These are phyloP conservation scores for Lycium ferocissimum DNA, from an alignment of 257 asterid genomes.

Conservation along the genomic window DNA sequence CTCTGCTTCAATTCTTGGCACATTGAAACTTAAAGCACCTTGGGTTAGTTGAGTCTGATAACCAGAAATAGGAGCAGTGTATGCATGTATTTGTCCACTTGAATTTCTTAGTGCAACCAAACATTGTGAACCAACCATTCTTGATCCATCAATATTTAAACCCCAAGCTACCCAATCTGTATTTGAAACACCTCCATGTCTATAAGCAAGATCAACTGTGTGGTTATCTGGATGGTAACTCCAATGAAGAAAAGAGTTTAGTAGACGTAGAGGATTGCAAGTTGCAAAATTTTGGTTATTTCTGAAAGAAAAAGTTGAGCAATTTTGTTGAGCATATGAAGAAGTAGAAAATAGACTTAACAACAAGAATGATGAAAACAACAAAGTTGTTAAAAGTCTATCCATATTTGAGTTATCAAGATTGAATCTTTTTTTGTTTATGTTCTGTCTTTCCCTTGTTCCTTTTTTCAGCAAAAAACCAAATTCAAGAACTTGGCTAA, in stretches of 20 bases:
- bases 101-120: constrained; percentile 64
- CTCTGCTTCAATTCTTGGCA: constrained; percentile 52
- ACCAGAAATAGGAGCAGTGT: constrained; percentile 55
- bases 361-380: constrained; percentile 38
- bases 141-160: constrained; percentile 46
- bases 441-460: not conserved
- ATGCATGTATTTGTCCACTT: constrained; percentile 37
- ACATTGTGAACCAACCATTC: constrained; percentile 65
- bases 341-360: constrained; percentile 20
- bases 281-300: constrained; percentile 37
- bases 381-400: constrained; percentile 29
- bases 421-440: not conserved
- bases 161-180: constrained; percentile 76
- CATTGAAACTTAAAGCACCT: constrained; percentile 62
- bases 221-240: constrained; percentile 55
- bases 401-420: constrained; percentile 35
- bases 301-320: constrained; percentile 43
- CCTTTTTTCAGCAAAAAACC: not conserved
- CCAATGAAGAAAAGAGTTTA: constrained; percentile 72
- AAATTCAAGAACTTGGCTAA: not conserved
- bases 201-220: constrained; percentile 65
- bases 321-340: constrained; percentile 43
- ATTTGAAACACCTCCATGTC: constrained; percentile 50
- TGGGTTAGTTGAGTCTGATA: constrained; percentile 19
- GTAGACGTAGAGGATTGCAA: constrained; percentile 56